phyloP scores from a whole-genome alignment of 108 stramenopile genomes.

The Fragilaria crotonensis region DNA sequence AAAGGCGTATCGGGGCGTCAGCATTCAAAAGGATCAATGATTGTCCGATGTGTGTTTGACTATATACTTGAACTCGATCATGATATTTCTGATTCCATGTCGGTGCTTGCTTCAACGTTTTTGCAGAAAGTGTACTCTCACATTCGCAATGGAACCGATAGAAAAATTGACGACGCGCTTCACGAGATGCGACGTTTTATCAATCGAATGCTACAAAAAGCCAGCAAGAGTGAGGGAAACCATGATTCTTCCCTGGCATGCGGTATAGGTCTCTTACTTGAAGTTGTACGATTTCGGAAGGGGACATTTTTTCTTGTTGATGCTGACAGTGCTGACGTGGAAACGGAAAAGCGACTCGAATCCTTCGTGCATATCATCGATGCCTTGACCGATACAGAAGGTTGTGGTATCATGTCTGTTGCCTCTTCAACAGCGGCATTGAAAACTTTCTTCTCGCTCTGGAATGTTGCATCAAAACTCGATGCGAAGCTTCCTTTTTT shows the following conservation, averaged over 20 bases:
- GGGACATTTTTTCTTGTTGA: not conserved
- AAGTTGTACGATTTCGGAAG: not conserved
- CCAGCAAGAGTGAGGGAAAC: not conserved
- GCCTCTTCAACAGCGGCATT: not conserved
- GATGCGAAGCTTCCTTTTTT: not conserved
- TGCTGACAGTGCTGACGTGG: not conserved
- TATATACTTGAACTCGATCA: conserved; percentile 18
- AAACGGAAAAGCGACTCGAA: not conserved
- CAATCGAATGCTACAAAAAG: not conserved
- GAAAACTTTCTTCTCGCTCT: not conserved
- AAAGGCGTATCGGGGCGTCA: conserved; percentile 58
- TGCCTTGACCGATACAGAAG: not conserved
- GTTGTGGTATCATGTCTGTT: not conserved
- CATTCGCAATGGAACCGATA: not conserved
- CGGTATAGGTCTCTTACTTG: not conserved
- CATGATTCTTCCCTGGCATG: not conserved
- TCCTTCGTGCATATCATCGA: not conserved
- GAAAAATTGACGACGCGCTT: not conserved
- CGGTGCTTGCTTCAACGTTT: conserved; percentile 4
- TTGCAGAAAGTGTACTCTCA: conserved; percentile 1
- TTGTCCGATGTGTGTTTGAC: conserved; percentile 43
- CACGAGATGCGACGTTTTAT: not conserved
- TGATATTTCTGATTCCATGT: not conserved
- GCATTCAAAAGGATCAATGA: conserved; percentile 62
- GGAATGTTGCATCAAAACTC: not conserved